Percentiles rank a stretch among this genome's conserved stretches.
Evolutionary conservation across 192 early-diverging fungal species (phyloP).

Genomic region (Podila epicladia): DNA sequence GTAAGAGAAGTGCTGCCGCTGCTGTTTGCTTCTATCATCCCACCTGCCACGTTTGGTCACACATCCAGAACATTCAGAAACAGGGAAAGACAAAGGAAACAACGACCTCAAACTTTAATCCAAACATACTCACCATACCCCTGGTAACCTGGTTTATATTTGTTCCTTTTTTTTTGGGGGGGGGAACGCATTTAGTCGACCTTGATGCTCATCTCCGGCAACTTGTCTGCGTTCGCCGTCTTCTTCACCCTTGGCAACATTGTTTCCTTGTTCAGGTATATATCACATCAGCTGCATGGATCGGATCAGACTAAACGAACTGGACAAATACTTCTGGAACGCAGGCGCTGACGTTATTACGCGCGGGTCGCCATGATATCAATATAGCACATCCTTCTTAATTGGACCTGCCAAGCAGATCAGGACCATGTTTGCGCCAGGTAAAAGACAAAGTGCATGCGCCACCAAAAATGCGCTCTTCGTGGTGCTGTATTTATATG

Average conservation of each 20-base stretch:
- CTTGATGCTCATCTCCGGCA: slow-evolving; percentile 60
- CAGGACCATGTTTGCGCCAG: slow-evolving; percentile 83
- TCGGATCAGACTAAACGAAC: too few relatives aligned
- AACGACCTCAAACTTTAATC: background rate
- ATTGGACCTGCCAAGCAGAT: slow-evolving; percentile 88
- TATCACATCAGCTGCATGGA: background rate
- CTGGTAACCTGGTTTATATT: background rate
- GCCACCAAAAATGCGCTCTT: too few relatives aligned
- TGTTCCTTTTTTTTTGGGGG: slow-evolving; percentile 6
- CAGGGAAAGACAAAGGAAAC: background rate
- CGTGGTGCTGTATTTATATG: too few relatives aligned
- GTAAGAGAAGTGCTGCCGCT: slow-evolving; percentile 45
- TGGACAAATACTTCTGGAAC: too few relatives aligned
- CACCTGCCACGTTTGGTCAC: too few relatives aligned
- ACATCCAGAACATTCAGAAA: background rate
- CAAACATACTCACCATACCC: background rate
- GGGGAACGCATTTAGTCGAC: slow-evolving; percentile 71
- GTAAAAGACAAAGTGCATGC: slow-evolving; percentile 16
- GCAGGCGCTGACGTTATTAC: too few relatives aligned
- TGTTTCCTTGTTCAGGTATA: slow-evolving; percentile 79
- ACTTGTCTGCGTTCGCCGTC: slow-evolving; percentile 83
- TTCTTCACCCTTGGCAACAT: slow-evolving; percentile 93
- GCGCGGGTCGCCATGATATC: too few relatives aligned
- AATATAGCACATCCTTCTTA: slow-evolving; percentile 83
- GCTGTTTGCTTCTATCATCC: too few relatives aligned